These are phyloP conservation scores for Austroboletus sp. DNA, from an alignment of 1,284 basidiomycete genomes.

Conservation along the genomic window DNA sequence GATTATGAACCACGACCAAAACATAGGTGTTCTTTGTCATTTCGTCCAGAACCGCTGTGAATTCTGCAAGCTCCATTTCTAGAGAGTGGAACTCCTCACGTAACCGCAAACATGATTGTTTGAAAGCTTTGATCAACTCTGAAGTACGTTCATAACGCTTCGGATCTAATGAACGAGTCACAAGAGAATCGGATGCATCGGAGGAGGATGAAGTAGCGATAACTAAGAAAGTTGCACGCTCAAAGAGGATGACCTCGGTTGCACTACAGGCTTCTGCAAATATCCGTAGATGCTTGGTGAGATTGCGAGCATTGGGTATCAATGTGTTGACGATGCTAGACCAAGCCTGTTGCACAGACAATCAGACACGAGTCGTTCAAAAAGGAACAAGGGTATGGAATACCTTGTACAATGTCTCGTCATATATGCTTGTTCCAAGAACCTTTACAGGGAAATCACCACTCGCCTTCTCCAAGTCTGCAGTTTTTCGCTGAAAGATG, in stretches of 20 bases:
- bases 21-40: slow-evolving; percentile 94
- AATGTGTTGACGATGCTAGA: slow-evolving; percentile 94
- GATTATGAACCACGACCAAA: slow-evolving; percentile 82
- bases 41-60: slow-evolving; percentile 89
- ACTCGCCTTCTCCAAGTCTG: slow-evolving; percentile 63
- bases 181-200: slow-evolving; percentile 28
- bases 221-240: slow-evolving; percentile 94
- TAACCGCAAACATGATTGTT: slow-evolving; percentile 78
- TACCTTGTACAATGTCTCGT: slow-evolving; percentile 94
- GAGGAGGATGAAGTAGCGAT: slow-evolving; percentile 67
- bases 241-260: slow-evolving; percentile 92
- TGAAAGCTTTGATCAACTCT: slow-evolving; percentile 92
- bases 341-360: slow-evolving; percentile 70
- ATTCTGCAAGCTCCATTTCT: slow-evolving; percentile 76
- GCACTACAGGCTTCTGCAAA: slow-evolving; percentile 83
- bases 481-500: slow-evolving; percentile 62
- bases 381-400: slow-evolving; percentile 18
- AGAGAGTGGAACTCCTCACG: slow-evolving; percentile 77
- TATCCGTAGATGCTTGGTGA: slow-evolving; percentile 79
- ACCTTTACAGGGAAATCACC: slow-evolving; percentile 54
- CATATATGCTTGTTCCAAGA: slow-evolving; percentile 96
- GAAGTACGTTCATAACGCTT: slow-evolving; percentile 93
- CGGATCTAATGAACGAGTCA: slow-evolving; percentile 53
- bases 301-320: slow-evolving; percentile 88
- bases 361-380: slow-evolving; percentile 5